Evolutionary conservation across 2,329 filamentous ascomycete genomes (phyloP), one percentile per base, ranked within the genome.

Genomic region (Cordyceps cateniannulata): DNA sequence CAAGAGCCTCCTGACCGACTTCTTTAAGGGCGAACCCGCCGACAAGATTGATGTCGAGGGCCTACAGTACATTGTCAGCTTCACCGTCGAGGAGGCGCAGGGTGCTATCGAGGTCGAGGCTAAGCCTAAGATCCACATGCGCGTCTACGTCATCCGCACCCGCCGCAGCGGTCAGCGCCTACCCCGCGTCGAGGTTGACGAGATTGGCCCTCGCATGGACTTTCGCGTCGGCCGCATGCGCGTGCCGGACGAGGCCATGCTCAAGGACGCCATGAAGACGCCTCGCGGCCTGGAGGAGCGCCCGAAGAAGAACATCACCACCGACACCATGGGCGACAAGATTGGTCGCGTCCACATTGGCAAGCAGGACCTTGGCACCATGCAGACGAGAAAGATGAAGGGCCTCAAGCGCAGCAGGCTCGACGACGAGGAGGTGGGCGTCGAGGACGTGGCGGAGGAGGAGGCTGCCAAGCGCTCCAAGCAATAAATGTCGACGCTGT

Each of bases 371-470:
- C 82, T 99, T 62, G 82, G 81, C 71, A 84, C 89, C 68, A 76
- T 99, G 75, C 95, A 99, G 81, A 96, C 93, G 58, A 87, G 95
- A 71, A 99, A 99, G 85, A 98, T 99, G 93, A 99, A 99, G 86
- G 95, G 93, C 66, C 76, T 99, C 67, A 99, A 98, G 85, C 83
- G 95, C 66, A 86, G 83, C 65, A 85, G 91, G 59, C 86, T 86
- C 64, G 84, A 82, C 56, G 79, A 77, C 27, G 77, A 78, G 62
- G 74, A 81, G 56, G 80, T 76, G 62, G 79, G 78, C 66, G 76
- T 79, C 61, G 74, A 64, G 35, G 64, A 66, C 40, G 60, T 67
- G 9, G 64, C 68, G 20, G 70, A 69, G 24, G 72, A 69, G 22
- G 72, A 76, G 45, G 75, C 77, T 29, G 66, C 72, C 52, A 76